These are phyloP conservation scores for Eucalyptus guilfoylei DNA, from an alignment of 345 rosid genomes.

Conservation along the genomic window DNA sequence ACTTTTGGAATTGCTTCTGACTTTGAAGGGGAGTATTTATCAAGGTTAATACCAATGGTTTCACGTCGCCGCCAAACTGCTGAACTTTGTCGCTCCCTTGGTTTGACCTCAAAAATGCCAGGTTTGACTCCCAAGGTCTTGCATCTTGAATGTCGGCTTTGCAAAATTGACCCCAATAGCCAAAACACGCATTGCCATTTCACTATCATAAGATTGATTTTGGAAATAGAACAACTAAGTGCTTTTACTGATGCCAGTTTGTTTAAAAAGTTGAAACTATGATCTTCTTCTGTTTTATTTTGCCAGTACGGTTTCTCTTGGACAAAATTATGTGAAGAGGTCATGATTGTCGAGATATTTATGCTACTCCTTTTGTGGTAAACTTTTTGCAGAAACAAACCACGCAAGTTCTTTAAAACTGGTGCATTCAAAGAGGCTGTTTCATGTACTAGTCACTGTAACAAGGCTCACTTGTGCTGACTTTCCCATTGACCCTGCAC, in stretches of 20 bases:
- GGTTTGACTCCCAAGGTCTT: conserved; percentile 38
- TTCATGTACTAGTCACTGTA: neutral
- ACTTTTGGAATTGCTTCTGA: conserved; percentile 81
- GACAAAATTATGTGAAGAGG: neutral
- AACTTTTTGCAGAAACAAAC: neutral
- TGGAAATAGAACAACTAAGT: neutral
- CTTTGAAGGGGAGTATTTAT: conserved; percentile 59
- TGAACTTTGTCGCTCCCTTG: conserved; percentile 84
- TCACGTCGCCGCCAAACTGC: conserved; percentile 99
- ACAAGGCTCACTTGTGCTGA: neutral
- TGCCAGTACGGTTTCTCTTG: neutral
- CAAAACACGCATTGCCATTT: neutral
- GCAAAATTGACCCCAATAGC: neutral
- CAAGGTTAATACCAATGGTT: conserved; percentile 87
- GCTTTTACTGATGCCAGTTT: neutral
- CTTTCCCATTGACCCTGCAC: neutral
- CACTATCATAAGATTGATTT: neutral
- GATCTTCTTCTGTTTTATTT: neutral
- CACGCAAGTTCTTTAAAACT: neutral
- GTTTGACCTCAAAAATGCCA: conserved; percentile 86
- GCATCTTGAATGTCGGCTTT: neutral
- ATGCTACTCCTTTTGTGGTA: neutral
- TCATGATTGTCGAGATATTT: neutral
- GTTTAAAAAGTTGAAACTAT: neutral
- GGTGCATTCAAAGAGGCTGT: neutral